A percentile compares a stretch with the other conserved stretches of the same genome.
Evolutionary conservation across 1,284 basidiomycete genomes (phyloP).

Genomic region (Boletus semigastroideus): DNA sequence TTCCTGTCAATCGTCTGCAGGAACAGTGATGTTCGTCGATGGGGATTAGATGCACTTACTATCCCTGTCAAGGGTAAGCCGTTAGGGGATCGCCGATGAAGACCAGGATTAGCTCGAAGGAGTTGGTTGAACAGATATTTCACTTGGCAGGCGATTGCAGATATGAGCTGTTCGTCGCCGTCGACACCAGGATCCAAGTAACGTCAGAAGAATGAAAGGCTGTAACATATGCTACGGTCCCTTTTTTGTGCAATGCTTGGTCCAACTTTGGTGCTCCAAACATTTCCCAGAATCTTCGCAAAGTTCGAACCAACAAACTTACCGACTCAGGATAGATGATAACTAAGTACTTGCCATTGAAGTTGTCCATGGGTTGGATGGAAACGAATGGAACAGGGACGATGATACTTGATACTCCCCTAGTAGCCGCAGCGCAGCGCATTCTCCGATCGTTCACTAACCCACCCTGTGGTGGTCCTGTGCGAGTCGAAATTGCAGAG

Average conservation of each 20-base stretch:
- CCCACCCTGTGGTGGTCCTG: too few species aligned
- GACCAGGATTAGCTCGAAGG: background rate
- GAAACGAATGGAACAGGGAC: too few species aligned
- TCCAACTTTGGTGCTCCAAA: too few species aligned
- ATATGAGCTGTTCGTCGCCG: background rate
- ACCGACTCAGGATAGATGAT: too few species aligned
- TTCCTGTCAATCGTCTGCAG: slow-evolving; percentile 32
- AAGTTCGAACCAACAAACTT: too few species aligned
- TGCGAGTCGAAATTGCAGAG: too few species aligned
- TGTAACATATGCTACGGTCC: background rate
- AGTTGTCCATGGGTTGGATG: too few species aligned
- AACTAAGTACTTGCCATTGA: too few species aligned
- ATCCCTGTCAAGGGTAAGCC: slow-evolving; percentile 18
- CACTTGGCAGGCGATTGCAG: background rate
- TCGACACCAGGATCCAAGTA: background rate
- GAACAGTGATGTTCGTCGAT: slow-evolving; percentile 41
- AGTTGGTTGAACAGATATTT: background rate
- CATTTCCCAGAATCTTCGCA: too few species aligned
- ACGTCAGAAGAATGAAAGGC: background rate
- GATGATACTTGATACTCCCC: too few species aligned
- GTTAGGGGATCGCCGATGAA: slow-evolving; percentile 7
- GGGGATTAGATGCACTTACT: slow-evolving; percentile 44
- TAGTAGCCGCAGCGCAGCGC: too few species aligned
- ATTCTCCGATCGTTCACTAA: too few species aligned
- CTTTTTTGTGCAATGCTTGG: background rate